phyloP scores from a whole-genome alignment of 805 yeast species.

The Saturnispora serradocipensis region DNA sequence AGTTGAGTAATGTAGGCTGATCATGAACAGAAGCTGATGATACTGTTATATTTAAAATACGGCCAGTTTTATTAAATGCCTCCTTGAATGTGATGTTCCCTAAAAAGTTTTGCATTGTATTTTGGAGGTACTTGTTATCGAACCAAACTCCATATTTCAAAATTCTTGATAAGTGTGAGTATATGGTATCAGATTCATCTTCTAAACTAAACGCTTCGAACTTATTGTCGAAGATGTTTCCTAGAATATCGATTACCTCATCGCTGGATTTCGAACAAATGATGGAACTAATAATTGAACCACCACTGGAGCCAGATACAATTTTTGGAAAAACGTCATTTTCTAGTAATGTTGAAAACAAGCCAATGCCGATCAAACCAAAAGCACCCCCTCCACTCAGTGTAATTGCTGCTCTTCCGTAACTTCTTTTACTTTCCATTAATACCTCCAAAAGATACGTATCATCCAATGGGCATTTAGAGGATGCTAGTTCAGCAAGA shows the following conservation, averaged over 20 bases:
- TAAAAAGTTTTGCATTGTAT: constrained; percentile 66
- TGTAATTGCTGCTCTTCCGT: constrained; percentile 92
- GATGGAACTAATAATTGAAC: constrained; percentile 87
- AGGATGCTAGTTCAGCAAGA: constrained; percentile 32
- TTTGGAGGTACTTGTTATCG: constrained; percentile 61
- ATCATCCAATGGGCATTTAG: constrained; percentile 45
- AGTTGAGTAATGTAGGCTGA: constrained; percentile 75
- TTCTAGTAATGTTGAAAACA: constrained; percentile 68
- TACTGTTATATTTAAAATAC: constrained; percentile 88
- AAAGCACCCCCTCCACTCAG: constrained; percentile 94
- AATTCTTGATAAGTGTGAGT: constrained; percentile 48
- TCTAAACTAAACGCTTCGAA: constrained; percentile 43
- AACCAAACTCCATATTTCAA: constrained; percentile 85
- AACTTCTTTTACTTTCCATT: constrained; percentile 79
- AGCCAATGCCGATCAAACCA: constrained; percentile 91
- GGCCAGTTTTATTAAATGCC: constrained; percentile 88
- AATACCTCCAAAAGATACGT: constrained; percentile 66
- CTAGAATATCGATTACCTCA: constrained; percentile 52
- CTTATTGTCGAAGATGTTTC: constrained; percentile 48
- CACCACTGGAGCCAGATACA: constrained; percentile 91
- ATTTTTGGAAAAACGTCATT: constrained; percentile 73
- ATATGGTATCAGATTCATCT: constrained; percentile 42
- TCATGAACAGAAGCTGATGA: constrained; percentile 88
- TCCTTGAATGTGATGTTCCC: constrained; percentile 92
- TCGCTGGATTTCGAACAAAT: constrained; percentile 72